phyloP scores from a whole-genome alignment of 257 asterid genomes.

The Solanum stenotomum region DNA sequence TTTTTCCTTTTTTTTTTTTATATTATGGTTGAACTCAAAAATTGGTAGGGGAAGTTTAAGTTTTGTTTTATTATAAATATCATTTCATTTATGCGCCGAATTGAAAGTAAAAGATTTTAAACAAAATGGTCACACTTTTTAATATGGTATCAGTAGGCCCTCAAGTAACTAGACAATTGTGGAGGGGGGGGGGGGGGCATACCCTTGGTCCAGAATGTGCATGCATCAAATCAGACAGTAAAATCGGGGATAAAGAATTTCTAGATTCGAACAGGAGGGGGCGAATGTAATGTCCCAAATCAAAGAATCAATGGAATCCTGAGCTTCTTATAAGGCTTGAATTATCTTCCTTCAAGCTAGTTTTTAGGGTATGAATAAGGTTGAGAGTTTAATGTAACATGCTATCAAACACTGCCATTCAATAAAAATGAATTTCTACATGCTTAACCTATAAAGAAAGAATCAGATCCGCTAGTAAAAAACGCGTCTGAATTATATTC shows the following conservation, averaged over 20 bases:
- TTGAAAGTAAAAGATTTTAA: neutral
- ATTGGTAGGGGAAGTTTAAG: neutral
- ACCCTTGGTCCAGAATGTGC: neutral
- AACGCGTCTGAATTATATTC: too few relatives aligned
- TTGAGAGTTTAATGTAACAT: neutral
- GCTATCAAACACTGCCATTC: fast-evolving
- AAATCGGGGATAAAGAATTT: too few relatives aligned
- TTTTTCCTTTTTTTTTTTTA: too few relatives aligned
- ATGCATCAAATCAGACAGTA: neutral
- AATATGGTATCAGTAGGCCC: neutral
- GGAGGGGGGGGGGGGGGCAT: too few relatives aligned
- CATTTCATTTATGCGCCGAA: neutral
- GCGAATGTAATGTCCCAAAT: neutral
- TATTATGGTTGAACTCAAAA: neutral
- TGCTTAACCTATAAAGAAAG: too few relatives aligned
- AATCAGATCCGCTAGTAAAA: too few relatives aligned
- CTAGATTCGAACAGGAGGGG: too few relatives aligned
- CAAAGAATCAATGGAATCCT: neutral
- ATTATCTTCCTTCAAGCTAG: neutral
- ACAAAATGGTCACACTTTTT: fast-evolving
- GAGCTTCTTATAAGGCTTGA: neutral
- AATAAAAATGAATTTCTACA: too few relatives aligned
- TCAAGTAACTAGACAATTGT: neutral
- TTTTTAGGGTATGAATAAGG: neutral
- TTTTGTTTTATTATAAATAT: neutral